A percentile compares a stretch with the other conserved stretches of the same genome.
Conservation (phyloP, 768 basidiomycete species). For the Naganishia friedmannii region DNA sequence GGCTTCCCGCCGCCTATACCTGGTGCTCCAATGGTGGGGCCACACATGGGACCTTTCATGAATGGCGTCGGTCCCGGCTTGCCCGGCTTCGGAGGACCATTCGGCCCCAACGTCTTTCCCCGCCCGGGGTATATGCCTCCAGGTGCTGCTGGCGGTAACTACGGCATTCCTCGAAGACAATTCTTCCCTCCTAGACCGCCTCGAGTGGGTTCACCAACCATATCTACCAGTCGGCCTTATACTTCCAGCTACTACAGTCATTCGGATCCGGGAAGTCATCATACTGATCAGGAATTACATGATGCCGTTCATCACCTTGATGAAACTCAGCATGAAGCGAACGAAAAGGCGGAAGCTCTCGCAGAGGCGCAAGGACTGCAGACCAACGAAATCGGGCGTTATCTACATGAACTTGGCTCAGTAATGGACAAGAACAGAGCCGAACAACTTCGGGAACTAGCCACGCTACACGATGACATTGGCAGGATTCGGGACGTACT, state of each 20-base stretch:
- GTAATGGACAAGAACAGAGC: slow-evolving; percentile 42
- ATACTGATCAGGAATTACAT: slow-evolving; percentile 22
- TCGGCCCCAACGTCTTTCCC: slow-evolving; percentile 51
- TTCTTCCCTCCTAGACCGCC: slow-evolving; percentile 28
- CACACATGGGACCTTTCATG: slow-evolving; percentile 50
- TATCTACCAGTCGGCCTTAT: background rate
- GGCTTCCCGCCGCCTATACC: slow-evolving; percentile 28
- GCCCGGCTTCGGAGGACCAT: slow-evolving; percentile 48
- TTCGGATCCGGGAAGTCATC: slow-evolving; percentile 22
- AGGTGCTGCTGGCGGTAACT: slow-evolving; percentile 45
- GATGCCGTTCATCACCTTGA: slow-evolving; percentile 29
- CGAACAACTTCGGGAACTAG: slow-evolving; percentile 39
- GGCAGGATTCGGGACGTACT: slow-evolving; percentile 43
- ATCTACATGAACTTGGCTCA: slow-evolving; percentile 46
- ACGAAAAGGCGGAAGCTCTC: slow-evolving; percentile 33
- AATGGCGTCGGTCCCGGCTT: slow-evolving; percentile 49
- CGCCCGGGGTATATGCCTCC: slow-evolving; percentile 50
- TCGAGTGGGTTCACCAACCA: slow-evolving; percentile 18
- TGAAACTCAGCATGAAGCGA: slow-evolving; percentile 24
- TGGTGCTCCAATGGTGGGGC: slow-evolving; percentile 31
- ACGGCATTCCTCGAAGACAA: slow-evolving; percentile 45
- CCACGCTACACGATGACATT: slow-evolving; percentile 46
- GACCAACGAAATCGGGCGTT: slow-evolving; percentile 50
- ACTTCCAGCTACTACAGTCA: slow-evolving; percentile 15
- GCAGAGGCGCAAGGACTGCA: slow-evolving; percentile 50